Percentiles rank a stretch among this genome's conserved stretches.
phyloP scores from a whole-genome alignment of 1,139 yeast genomes.

The Lodderomyces jiufengensis region DNA sequence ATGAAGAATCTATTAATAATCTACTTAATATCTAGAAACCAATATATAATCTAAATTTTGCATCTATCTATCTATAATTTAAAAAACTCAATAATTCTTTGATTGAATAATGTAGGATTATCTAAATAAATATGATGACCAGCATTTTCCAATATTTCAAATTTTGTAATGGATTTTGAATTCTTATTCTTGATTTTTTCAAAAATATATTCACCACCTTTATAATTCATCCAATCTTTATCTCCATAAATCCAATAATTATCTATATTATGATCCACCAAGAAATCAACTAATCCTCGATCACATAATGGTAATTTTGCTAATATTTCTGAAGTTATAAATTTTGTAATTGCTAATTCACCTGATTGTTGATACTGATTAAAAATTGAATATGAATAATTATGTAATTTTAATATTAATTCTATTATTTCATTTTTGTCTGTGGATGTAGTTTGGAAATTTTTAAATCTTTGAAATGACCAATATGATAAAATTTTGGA shows the following conservation, averaged over 20 bases:
- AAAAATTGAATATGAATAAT: slow-evolving; percentile 42
- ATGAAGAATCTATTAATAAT: slow-evolving; percentile 5
- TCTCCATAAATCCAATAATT: slow-evolving; percentile 42
- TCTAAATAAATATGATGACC: slow-evolving; percentile 44
- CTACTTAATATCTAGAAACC: slow-evolving; percentile 1
- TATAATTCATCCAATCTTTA: slow-evolving; percentile 44
- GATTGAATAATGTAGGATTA: slow-evolving; percentile 34
- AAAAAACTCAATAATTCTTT: slow-evolving; percentile 26
- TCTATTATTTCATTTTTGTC: slow-evolving; percentile 12
- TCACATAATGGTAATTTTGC: slow-evolving; percentile 42
- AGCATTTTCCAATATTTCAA: slow-evolving; percentile 30
- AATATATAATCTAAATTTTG: too few species aligned
- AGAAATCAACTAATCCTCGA: slow-evolving; percentile 33
- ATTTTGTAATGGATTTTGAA: slow-evolving; percentile 20
- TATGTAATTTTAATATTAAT: slow-evolving; percentile 36
- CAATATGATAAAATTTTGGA: slow-evolving; percentile 41
- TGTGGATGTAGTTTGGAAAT: slow-evolving; percentile 15
- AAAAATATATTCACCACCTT: slow-evolving; percentile 37
- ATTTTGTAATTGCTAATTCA: slow-evolving; percentile 42
- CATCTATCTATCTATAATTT: slow-evolving; percentile 3
- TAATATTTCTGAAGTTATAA: slow-evolving; percentile 40
- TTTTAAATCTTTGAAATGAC: slow-evolving; percentile 41
- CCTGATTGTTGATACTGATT: slow-evolving; percentile 46
- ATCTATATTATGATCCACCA: slow-evolving; percentile 22
- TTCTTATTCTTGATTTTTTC: slow-evolving; percentile 23